Conservation (phyloP, 345 rosid species). For the Arabis hirsuta region DNA sequence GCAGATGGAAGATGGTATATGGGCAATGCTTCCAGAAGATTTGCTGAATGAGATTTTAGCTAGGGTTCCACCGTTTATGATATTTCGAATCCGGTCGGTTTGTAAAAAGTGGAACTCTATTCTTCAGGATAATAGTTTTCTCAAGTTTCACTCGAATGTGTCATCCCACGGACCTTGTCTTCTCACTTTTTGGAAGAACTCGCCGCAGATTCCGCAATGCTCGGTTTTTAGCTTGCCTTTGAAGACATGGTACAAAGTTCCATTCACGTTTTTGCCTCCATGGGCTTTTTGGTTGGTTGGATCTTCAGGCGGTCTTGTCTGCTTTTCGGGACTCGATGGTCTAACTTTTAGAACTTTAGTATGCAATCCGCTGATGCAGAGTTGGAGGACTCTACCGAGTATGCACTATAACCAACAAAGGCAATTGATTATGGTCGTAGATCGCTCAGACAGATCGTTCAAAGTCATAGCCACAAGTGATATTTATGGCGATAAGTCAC, state of each 20-base stretch:
- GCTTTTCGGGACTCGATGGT: conserved; percentile 94
- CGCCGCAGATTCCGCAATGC: conserved; percentile 83
- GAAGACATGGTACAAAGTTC: conserved; percentile 90
- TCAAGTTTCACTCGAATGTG: conserved; percentile 74
- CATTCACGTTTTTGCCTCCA: conserved; percentile 82
- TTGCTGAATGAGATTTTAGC: conserved; percentile 85
- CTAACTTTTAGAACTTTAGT: conserved; percentile 77
- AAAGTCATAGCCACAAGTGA: conserved; percentile 92
- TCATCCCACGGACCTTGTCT: conserved; percentile 89
- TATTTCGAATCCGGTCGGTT: conserved; percentile 85
- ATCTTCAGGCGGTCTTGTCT: conserved; percentile 88
- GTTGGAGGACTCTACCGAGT: conserved; percentile 77
- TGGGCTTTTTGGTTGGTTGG: conserved; percentile 98
- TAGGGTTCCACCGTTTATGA: conserved; percentile 92
- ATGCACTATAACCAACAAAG: conserved; percentile 92
- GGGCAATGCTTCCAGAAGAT: conserved; percentile 99
- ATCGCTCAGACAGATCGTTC: conserved; percentile 73
- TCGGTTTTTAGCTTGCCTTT: conserved; percentile 91
- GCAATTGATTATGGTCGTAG: conserved; percentile 86
- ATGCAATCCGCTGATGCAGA: conserved; percentile 89
- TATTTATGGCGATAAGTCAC: conserved; percentile 79
- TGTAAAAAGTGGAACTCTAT: conserved; percentile 89
- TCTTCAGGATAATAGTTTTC: conserved; percentile 84
- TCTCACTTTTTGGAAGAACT: conserved; percentile 89
- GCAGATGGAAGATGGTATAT: conserved; percentile 87